phyloP scores from a whole-genome alignment of 441 rosid species.

The Populus hybrid region DNA sequence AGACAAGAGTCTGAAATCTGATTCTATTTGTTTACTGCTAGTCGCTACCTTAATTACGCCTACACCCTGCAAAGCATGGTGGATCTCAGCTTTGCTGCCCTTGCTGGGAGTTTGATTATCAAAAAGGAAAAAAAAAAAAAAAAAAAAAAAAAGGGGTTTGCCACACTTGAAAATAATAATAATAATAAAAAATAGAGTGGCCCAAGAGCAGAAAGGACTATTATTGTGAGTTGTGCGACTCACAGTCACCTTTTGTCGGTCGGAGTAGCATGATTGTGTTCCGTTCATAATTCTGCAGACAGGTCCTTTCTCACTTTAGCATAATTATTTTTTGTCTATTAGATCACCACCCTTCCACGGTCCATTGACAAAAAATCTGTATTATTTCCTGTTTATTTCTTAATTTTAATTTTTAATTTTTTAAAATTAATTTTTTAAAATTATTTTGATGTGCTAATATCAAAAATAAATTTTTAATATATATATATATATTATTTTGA shows the following conservation, averaged over 20 bases:
- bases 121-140: not conserved
- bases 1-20: not conserved
- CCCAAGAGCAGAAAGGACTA: not conserved
- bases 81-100: not conserved
- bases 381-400: not conserved
- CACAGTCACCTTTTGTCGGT: not conserved
- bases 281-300: conserved; percentile 7
- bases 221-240: not conserved
- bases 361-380: not conserved
- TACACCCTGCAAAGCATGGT: no score
- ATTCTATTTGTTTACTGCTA: not conserved
- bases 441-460: no score
- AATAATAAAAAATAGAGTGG: not conserved
- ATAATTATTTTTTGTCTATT: not conserved
- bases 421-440: no score
- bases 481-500: no score
- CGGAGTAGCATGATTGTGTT: not conserved
- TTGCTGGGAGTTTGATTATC: not conserved
- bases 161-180: not conserved
- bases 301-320: not conserved
- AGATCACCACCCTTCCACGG: not conserved
- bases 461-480: no score
- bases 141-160: not conserved
- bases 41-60: no score
- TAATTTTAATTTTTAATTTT: not conserved